Base-by-base conservation (phyloP, 2,329 filamentous ascomycete genomes). In the Whalleya microplaca region DNA sequence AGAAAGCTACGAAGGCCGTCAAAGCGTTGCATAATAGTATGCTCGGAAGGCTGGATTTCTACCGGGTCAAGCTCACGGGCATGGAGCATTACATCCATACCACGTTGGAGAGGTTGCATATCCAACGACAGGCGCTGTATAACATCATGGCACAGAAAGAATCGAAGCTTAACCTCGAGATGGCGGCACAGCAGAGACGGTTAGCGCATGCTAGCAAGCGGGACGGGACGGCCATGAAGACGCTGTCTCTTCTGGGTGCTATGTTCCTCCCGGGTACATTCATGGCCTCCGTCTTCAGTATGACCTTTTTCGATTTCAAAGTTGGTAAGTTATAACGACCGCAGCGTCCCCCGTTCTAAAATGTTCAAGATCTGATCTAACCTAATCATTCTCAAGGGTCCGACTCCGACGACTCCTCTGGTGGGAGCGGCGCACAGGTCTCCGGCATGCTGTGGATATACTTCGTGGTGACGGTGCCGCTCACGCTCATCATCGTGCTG, bases 91-190 rank as follows among this genome's bases (percentile, higher is more conserved):
- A 88, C 61, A 83, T 85, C 14, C 79, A 84, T 61, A 87, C 82
- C 1, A 87, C 84, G 32, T 72, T 88, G 21, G 80, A 86, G 69
- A 75, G 85, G 47, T 67, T 88, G 41, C 80, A 84, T 48, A 84
- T 87, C 43, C 85, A 88, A 72, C 76, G 84, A 21, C 81, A 82
- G 61, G 84, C 84, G 84, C 73, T 88, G 7, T 87, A 87, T 71
- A 87, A 87, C 69, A 84, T 87, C 70, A 86, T 87, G 68, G 83
- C 84, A 3, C 84, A 87, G 72, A 83, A 84, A 51, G 85, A 87
- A 68, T 84, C 83, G 4, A 83, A 85, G 57, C 78, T 88, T 54
- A 86, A 85, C 64, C 80, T 88, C 47, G 78, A 86, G 67, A 87
- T 85, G 71, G 83, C 84, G 7, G 80, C 80, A 57, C 82, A 85